Evolutionary conservation across 306 rosid species (phyloP).

Genomic region (Cicer arietinum): DNA sequence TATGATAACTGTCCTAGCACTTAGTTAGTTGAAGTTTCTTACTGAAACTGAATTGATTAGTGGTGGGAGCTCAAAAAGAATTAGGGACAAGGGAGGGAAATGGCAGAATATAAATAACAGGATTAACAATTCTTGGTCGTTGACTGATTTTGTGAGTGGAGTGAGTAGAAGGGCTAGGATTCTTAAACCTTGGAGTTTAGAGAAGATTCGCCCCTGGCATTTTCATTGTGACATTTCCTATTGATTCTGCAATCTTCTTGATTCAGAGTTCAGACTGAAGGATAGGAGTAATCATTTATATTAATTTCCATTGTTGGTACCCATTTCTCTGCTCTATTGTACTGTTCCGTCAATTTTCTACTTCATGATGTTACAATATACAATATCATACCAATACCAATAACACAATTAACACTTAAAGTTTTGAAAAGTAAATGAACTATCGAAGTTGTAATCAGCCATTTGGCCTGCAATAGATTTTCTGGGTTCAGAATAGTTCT

Average conservation of each 20-base stretch:
- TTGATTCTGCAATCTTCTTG: slow-evolving; percentile 36
- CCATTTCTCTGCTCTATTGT: slow-evolving; percentile 9
- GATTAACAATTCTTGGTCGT: slow-evolving; percentile 25
- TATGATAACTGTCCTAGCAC: slow-evolving; percentile 3
- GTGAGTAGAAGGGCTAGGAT: slow-evolving; percentile 1
- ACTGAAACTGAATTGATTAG: background rate
- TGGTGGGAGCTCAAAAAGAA: slow-evolving; percentile 27
- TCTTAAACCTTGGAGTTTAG: slow-evolving; percentile 23
- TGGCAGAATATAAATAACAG: slow-evolving; percentile 8
- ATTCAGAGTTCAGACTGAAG: slow-evolving; percentile 28
- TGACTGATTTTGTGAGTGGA: slow-evolving; percentile 6
- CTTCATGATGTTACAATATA: background rate
- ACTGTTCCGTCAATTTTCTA: slow-evolving; percentile 13
- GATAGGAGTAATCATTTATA: slow-evolving; percentile 7
- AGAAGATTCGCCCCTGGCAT: slow-evolving; percentile 8
- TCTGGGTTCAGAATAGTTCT: slow-evolving; percentile 27
- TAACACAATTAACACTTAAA: slow-evolving; percentile 4
- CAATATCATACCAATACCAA: background rate
- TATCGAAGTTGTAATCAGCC: slow-evolving; percentile 30
- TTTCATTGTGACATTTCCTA: slow-evolving; percentile 4
- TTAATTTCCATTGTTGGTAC: background rate
- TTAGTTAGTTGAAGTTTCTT: background rate
- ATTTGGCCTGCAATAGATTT: slow-evolving; percentile 15
- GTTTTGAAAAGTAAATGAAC: slow-evolving; percentile 30
- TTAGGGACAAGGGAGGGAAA: slow-evolving; percentile 19